Evolutionary conservation across 306 rosid genomes (phyloP).

Genomic region (Potentilla sterilis): DNA sequence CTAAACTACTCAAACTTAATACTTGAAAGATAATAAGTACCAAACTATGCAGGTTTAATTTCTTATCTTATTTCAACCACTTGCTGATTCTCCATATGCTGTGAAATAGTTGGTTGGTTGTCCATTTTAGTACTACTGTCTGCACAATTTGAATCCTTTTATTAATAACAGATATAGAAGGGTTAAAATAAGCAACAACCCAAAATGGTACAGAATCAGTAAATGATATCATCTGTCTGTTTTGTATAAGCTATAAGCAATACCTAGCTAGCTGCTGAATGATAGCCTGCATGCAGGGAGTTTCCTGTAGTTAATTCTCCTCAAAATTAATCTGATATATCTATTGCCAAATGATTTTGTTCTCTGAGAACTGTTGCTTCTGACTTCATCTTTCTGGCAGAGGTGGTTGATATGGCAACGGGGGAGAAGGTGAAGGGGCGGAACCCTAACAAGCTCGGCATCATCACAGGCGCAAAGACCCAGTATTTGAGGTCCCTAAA

Average conservation of each 20-base stretch:
- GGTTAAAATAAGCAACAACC: neutral
- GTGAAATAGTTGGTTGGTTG: neutral
- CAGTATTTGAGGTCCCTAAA: too few relatives aligned
- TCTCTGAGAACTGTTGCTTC: neutral
- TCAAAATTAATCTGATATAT: neutral
- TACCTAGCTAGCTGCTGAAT: neutral
- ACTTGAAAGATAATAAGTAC: neutral
- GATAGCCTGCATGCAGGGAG: neutral
- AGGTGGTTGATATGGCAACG: too few relatives aligned
- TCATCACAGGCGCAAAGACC: too few relatives aligned
- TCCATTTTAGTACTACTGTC: neutral
- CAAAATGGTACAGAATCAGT: neutral
- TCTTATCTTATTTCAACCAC: neutral
- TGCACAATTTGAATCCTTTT: conserved; percentile 1
- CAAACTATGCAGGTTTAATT: neutral
- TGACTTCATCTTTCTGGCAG: too few relatives aligned
- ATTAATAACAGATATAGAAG: neutral
- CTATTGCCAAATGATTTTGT: neutral
- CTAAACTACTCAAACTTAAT: neutral
- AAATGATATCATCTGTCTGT: neutral
- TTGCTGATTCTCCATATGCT: neutral
- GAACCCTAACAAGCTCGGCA: too few relatives aligned
- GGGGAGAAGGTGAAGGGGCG: too few relatives aligned
- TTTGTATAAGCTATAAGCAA: neutral
- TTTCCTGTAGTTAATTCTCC: neutral